A percentile compares a stretch with the other conserved stretches of the same genome.
Conservation (phyloP, 139 green algal genomes). For the Chlorella vulgaris region DNA sequence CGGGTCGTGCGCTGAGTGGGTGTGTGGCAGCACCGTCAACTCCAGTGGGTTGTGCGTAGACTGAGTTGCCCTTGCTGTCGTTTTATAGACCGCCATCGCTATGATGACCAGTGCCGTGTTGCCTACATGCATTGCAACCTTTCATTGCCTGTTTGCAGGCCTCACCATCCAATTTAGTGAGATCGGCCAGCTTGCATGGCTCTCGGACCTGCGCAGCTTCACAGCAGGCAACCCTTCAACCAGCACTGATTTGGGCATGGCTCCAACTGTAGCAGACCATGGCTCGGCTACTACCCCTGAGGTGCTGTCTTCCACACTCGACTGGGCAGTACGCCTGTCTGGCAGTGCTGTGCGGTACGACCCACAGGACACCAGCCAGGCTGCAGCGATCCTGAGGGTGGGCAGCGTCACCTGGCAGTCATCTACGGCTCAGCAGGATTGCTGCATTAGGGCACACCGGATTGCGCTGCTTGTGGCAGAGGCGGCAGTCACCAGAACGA, state of each 20-base stretch:
- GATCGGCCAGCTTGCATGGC: not conserved
- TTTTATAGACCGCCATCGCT: too few species aligned
- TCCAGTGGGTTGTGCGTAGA: not conserved
- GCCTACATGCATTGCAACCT: not conserved
- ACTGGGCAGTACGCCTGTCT: not conserved
- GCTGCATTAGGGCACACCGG: not conserved
- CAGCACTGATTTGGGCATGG: too few species aligned
- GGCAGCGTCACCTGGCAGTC: not conserved
- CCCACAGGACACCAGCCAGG: not conserved
- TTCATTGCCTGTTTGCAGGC: not conserved
- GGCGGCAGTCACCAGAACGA: not conserved
- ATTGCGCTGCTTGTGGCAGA: conserved; percentile 7
- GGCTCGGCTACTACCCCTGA: not conserved
- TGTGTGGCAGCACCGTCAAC: not conserved
- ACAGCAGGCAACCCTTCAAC: too few species aligned
- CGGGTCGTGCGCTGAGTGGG: not conserved
- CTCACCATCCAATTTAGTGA: conserved; percentile 5
- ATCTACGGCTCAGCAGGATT: not conserved
- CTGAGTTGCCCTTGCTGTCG: not conserved
- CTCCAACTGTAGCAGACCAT: not conserved
- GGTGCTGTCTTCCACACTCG: not conserved
- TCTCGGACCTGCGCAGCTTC: too few species aligned
- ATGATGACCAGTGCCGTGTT: too few species aligned
- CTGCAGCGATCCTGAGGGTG: not conserved
- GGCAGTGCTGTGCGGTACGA: conserved; percentile 10